A percentile compares a stretch with the other conserved stretches of the same genome.
Evolutionary conservation across 75 land plant genomes (phyloP).

Genomic region (Selaginella moellendorffii): DNA sequence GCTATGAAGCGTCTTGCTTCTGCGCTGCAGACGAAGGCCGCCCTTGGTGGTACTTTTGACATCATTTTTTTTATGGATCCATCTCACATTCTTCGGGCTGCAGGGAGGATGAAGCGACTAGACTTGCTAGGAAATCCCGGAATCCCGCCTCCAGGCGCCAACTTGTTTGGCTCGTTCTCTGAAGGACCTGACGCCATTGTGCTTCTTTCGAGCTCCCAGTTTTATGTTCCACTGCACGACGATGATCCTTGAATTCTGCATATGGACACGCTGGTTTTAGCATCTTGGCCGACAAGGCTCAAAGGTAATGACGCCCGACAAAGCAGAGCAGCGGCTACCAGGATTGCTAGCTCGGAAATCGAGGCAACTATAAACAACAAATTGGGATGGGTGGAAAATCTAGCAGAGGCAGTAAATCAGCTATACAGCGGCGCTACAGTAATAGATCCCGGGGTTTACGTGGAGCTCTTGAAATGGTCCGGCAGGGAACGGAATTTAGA

Average conservation of each 20-base stretch:
- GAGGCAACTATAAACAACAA: too few species aligned
- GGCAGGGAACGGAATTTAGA: conserved; percentile 8
- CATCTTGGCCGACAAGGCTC: too few species aligned
- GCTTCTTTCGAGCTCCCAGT: not conserved
- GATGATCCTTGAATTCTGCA: not conserved
- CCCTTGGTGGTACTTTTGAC: not conserved
- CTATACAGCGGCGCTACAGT: too few species aligned
- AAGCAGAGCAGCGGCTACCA: too few species aligned
- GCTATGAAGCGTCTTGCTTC: not conserved
- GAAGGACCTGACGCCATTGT: not conserved
- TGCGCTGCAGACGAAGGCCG: not conserved
- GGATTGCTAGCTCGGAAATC: too few species aligned
- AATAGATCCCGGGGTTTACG: too few species aligned
- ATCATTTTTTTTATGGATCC: not conserved
- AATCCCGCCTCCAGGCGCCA: not conserved
- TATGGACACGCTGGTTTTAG: too few species aligned
- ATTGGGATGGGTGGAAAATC: too few species aligned
- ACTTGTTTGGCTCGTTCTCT: not conserved
- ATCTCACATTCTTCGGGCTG: not conserved
- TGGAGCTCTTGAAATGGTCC: too few species aligned
- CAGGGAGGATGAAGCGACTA: not conserved
- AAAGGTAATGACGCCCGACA: too few species aligned
- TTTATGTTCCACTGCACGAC: not conserved
- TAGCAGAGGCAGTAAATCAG: too few species aligned
- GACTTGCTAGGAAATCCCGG: not conserved